phyloP scores from a whole-genome alignment of 2,329 filamentous ascomycete species.

The Gremmenia infestans region DNA sequence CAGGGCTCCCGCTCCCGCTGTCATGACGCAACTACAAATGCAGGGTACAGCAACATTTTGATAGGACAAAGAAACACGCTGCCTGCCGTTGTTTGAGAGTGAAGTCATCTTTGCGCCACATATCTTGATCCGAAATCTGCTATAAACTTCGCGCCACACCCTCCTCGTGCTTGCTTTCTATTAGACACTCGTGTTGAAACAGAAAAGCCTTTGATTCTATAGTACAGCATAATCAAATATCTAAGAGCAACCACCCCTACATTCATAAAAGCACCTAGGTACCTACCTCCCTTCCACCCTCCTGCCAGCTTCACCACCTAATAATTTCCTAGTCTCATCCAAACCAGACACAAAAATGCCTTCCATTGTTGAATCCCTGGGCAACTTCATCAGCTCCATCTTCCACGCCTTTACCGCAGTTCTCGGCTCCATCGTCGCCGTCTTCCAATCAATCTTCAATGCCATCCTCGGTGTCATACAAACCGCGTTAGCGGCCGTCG shows the following conservation, averaged over 20 bases:
- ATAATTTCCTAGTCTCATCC: background rate
- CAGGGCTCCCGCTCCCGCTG: background rate
- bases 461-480: conserved; percentile 22
- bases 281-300: too few species aligned
- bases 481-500: conserved; percentile 18
- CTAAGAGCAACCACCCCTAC: background rate
- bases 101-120: background rate
- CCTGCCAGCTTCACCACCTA: too few species aligned
- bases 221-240: too few species aligned
- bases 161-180: background rate
- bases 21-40: background rate
- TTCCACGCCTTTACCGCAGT: conserved; percentile 21
- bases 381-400: conserved; percentile 24
- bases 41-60: background rate
- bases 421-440: conserved; percentile 24
- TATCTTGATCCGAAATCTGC: background rate
- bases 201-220: too few species aligned
- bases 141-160: background rate
- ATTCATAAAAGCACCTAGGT: background rate
- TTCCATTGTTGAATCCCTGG: conserved; percentile 24
- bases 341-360: conserved; percentile 21
- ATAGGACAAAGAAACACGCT: background rate
- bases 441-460: conserved; percentile 25
- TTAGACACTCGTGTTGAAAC: too few species aligned
- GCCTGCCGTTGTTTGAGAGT: background rate